Evolutionary conservation across 352 stramenopile species (phyloP), one percentile per base, ranked within the genome.

Genomic region (Phytophthora multivora): DNA sequence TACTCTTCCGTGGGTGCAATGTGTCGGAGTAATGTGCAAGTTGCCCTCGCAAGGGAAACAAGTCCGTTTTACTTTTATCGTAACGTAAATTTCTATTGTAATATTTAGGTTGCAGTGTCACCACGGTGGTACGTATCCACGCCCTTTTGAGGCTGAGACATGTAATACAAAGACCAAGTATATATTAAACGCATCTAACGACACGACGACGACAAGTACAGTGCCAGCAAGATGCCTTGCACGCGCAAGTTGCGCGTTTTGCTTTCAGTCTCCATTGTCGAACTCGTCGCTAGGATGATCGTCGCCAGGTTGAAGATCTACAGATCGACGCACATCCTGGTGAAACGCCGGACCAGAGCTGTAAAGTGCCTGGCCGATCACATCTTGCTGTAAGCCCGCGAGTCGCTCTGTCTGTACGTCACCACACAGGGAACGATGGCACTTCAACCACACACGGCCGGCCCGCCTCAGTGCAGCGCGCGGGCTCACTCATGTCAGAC

Each of bases 81-180:
- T 33, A 41, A 48, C 38, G 25, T 31, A 6, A 59, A 59, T 42
- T 26, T 51, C 19, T 51, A 59, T 52, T 59, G 16, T 36, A 25
- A 66, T 30, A 33, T 51, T 66, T 35, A 49, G 41, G 58, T 51
- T 69, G 61, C 61, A 59, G 54, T 68, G 62, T 66, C 62, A 69
- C 3, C 18, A 36, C 5, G 48, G 61, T 69, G 54, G 62, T 51
- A 70, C 21, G 15, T 7, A 31, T 15, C 54, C 41, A 41, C 35
- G 40, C 9, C 61, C 45, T 59, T 64, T 69, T 69, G 63, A 45
- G 11, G 45, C 28, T 71, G 63, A 54, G 57, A 71, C 63, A 71
- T 67, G 57, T 46, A 3, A 4, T 67, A 66, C 57, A 50, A 66
- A 62, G 2, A 12, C 16, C 42, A 46, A 59, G 49, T 50, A 8